Evolutionary conservation across 208 protist genomes (phyloP), one percentile per base, ranked within the genome.

Genomic region (Trypanosoma vivax): DNA sequence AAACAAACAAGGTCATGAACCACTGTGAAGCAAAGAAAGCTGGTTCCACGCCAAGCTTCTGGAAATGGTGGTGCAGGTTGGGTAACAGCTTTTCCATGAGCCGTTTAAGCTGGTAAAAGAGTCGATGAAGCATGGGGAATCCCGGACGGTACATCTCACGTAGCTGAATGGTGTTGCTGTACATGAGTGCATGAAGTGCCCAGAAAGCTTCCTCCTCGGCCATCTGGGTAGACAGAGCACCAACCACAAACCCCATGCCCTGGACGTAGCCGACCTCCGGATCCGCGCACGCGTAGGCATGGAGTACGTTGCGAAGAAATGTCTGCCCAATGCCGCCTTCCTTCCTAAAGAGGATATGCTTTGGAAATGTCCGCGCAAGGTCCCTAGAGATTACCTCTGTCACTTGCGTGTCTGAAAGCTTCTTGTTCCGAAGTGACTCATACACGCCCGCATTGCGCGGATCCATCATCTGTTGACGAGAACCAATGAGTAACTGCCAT

Each of bases 231-330:
- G 89, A 89, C 18, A 95, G 69, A 1, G 82, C 77, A 3, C 72
- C 88, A 38, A 92, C 88, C 43, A 97, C 64, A 51, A 97, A 97
- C 19, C 66, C 86, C 92, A 97, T 97, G 16, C 92, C 92, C 64
- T 97, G 92, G 54, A 90, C 88, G 70, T 97, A 97, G 47, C 88
- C 92, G 51, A 97, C 88, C 67, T 95, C 82, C 4, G 89, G 90
- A 58, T 97, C 86, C 21, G 72, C 68, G 21, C 63, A 72, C 2
- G 90, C 92, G 69, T 96, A 97, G 16, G 92, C 89, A 64, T 88
- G 78, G 1, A 97, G 79, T 37, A 97, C 82, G 61, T 90, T 92
- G 30, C 72, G 68, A 46, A 97, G 66, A 30, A 90, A 86, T 4
- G 70, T 81, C 63, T 95, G 88, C 19, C 90, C 88, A 10, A 83